Conservation (phyloP, 2,329 filamentous ascomycete species). For the Capronia epimyces region DNA sequence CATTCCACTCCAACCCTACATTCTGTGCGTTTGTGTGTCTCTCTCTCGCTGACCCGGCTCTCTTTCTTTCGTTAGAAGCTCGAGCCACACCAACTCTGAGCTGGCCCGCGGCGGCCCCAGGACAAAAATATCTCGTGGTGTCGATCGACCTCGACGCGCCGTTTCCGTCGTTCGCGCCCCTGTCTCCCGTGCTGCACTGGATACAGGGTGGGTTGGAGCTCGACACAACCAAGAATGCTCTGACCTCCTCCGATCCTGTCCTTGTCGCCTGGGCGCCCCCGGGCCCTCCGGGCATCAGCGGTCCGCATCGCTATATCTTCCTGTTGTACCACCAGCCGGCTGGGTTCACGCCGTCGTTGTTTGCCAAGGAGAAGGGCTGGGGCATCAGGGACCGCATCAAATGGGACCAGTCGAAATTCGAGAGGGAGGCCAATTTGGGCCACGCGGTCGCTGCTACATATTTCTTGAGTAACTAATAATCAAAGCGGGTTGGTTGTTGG, state of each 20-base stretch:
- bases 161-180: conserved; percentile 30
- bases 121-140: conserved; percentile 30
- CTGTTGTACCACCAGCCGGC: conserved; percentile 47
- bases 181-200: conserved; percentile 35
- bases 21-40: too few relatives aligned
- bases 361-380: not conserved
- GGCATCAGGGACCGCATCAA: conserved; percentile 9
- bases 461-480: conserved; percentile 13
- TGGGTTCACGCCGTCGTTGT: conserved; percentile 31
- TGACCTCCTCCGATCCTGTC: conserved; percentile 7
- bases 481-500: too few relatives aligned
- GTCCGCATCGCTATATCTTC: conserved; percentile 49
- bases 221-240: not conserved
- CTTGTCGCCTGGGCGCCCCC: conserved; percentile 40
- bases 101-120: not conserved
- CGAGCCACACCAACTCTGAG: not conserved
- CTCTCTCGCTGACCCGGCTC: conserved; percentile 6
- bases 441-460: conserved; percentile 9
- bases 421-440: conserved; percentile 7
- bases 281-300: conserved; percentile 43
- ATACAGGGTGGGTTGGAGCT: conserved; percentile 31
- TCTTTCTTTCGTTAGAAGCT: not conserved
- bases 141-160: conserved; percentile 33
- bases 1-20: too few relatives aligned
- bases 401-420: conserved; percentile 5